Conservation (phyloP, 2,329 filamentous ascomycete species). For the Dothistroma septosporum region DNA sequence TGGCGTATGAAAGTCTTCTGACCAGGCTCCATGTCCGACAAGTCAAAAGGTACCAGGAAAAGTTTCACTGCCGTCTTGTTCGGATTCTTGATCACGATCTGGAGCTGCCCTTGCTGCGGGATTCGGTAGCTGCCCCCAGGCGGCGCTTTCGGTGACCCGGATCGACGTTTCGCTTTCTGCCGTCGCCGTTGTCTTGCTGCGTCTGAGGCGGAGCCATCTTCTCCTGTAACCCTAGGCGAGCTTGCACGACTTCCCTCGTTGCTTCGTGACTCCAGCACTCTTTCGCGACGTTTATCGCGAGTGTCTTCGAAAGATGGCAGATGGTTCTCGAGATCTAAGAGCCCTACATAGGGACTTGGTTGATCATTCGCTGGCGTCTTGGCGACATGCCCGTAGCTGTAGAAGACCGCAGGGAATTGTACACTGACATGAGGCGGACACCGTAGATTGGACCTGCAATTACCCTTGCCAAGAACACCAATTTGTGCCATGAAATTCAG, state of each 20-base stretch:
- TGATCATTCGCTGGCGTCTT: conserved; percentile 69
- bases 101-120: conserved; percentile 86
- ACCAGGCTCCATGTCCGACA: conserved; percentile 85
- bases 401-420: conserved; percentile 91
- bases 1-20: conserved; percentile 96
- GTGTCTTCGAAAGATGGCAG: conserved; percentile 44
- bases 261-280: conserved; percentile 22
- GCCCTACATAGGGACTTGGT: conserved; percentile 91
- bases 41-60: conserved; percentile 88
- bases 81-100: conserved; percentile 96
- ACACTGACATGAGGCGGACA: conserved; percentile 89
- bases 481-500: conserved; percentile 93
- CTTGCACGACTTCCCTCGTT: conserved; percentile 29
- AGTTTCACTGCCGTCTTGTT: conserved; percentile 98
- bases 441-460: conserved; percentile 77
- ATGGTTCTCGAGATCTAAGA: conserved; percentile 83
- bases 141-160: conserved; percentile 59
- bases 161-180: conserved; percentile 57
- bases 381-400: conserved; percentile 74
- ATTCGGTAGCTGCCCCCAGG: conserved; percentile 91
- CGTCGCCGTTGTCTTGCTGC: conserved; percentile 24
- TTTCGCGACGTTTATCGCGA: conserved; percentile 33
- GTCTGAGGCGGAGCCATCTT: conserved; percentile 25
- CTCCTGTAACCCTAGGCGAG: conserved; percentile 24
- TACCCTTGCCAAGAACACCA: conserved; percentile 81